phyloP scores from a whole-genome alignment of 768 basidiomycete genomes.

The Mycena vitilis region DNA sequence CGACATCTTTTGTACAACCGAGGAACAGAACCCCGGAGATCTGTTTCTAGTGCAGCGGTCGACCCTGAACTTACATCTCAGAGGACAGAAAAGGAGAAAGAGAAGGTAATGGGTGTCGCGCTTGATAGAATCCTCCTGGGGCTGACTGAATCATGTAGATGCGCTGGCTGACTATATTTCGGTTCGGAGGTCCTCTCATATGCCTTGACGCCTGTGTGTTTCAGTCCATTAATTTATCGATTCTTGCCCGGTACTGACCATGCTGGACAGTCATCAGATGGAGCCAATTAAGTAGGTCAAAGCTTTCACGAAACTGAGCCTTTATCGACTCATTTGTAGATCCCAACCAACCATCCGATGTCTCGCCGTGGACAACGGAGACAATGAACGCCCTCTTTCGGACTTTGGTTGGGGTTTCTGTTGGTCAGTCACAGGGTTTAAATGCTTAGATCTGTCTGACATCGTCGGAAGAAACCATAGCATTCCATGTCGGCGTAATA shows the following conservation, averaged over 20 bases:
- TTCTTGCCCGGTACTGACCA: neutral
- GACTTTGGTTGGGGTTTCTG: constrained; percentile 72
- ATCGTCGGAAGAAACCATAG: constrained; percentile 69
- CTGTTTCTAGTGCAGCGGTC: constrained; percentile 39
- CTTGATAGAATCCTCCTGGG: no score
- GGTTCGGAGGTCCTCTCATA: constrained; percentile 68
- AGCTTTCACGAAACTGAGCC: neutral
- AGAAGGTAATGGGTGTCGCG: constrained; percentile 40
- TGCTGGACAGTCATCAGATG: constrained; percentile 75
- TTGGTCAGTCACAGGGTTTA: no score
- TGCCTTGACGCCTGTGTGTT: constrained; percentile 79
- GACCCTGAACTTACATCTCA: neutral
- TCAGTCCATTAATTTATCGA: constrained; percentile 20
- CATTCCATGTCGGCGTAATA: constrained; percentile 79
- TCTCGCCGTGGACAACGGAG: constrained; percentile 65
- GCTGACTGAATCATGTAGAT: constrained; percentile 49
- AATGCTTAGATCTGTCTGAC: no score
- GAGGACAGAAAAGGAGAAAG: constrained; percentile 28
- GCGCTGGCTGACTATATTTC: constrained; percentile 69
- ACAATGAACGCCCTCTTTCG: constrained; percentile 63
- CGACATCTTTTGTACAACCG: constrained; percentile 86
- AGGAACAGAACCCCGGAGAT: constrained; percentile 70
- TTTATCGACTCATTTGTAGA: constrained; percentile 44
- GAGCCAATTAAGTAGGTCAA: constrained; percentile 71
- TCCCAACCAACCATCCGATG: constrained; percentile 48